Percentiles rank a stretch among this genome's conserved stretches.
Evolutionary conservation across 208 protist genomes (phyloP).

Genomic region (Leishmania major): DNA sequence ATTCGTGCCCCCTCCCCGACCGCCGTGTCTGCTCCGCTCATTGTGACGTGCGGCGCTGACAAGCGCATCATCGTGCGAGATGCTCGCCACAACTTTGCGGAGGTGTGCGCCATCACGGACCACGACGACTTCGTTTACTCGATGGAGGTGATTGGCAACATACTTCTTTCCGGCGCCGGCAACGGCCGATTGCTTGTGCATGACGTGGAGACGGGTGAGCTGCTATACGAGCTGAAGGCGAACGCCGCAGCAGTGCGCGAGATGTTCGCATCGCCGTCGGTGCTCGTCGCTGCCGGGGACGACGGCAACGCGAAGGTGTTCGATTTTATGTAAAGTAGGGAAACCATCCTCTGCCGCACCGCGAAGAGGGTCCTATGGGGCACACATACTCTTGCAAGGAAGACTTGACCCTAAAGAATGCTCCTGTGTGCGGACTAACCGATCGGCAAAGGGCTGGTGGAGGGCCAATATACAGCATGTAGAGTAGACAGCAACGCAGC

Average conservation of each 20-base stretch:
- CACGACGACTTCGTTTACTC: conserved; percentile 88
- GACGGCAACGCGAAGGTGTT: conserved; percentile 88
- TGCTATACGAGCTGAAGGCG: conserved; percentile 79
- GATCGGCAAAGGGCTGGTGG: neutral
- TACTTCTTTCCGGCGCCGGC: conserved; percentile 72
- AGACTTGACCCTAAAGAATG: neutral
- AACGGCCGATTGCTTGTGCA: conserved; percentile 88
- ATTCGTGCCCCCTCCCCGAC: conserved; percentile 33
- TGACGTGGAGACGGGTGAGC: conserved; percentile 58
- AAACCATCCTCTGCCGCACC: neutral
- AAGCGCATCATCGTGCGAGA: conserved; percentile 71
- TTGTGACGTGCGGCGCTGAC: conserved; percentile 86
- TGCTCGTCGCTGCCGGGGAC: conserved; percentile 75
- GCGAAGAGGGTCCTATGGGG: neutral
- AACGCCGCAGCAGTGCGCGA: conserved; percentile 75
- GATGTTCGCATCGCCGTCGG: conserved; percentile 49
- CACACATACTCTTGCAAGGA: neutral
- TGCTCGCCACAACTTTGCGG: conserved; percentile 46
- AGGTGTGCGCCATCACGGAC: conserved; percentile 52
- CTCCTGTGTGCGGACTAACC: neutral
- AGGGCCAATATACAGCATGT: neutral
- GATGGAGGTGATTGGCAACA: conserved; percentile 58
- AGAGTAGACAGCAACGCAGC: neutral
- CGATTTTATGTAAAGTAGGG: conserved; percentile 30
- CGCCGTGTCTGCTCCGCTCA: conserved; percentile 38